These are phyloP conservation scores for Saitozyma sp. DNA, from an alignment of 768 basidiomycete genomes.

Conservation along the genomic window DNA sequence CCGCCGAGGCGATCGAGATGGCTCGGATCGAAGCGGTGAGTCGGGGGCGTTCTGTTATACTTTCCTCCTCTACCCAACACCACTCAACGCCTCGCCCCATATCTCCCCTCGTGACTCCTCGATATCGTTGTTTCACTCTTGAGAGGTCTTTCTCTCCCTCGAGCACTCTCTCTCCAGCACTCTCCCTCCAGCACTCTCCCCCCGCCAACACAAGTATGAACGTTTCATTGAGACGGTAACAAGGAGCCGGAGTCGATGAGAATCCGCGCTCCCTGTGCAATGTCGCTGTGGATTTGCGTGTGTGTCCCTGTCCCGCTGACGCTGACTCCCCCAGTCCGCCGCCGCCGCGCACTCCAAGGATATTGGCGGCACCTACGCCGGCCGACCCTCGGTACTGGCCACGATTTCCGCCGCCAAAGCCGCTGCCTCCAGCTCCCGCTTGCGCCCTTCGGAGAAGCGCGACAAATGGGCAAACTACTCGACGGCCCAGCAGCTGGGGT, in stretches of 20 bases:
- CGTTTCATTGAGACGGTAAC: no score
- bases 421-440: conserved; percentile 51
- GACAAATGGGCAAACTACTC: conserved; percentile 73
- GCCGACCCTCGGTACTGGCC: conserved; percentile 15
- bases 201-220: no score
- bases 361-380: conserved; percentile 56
- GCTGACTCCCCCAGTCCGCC: background rate
- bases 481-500: conserved; percentile 80
- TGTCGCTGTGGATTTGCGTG: no score
- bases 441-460: conserved; percentile 57
- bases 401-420: conserved; percentile 16
- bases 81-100: no score
- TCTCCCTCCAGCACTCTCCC: conserved; percentile 7
- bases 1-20: conserved; percentile 80
- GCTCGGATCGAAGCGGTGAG: conserved; percentile 74
- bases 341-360: conserved; percentile 76
- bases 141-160: background rate
- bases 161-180: conserved; percentile 3
- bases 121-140: no score
- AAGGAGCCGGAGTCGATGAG: no score
- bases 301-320: no score
- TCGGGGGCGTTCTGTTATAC: background rate
- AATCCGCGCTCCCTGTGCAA: no score
- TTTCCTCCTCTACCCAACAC: no score
- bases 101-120: no score